Evolutionary conservation across 805 yeast species (phyloP).

Genomic region (Candida ascalaphidarum): DNA sequence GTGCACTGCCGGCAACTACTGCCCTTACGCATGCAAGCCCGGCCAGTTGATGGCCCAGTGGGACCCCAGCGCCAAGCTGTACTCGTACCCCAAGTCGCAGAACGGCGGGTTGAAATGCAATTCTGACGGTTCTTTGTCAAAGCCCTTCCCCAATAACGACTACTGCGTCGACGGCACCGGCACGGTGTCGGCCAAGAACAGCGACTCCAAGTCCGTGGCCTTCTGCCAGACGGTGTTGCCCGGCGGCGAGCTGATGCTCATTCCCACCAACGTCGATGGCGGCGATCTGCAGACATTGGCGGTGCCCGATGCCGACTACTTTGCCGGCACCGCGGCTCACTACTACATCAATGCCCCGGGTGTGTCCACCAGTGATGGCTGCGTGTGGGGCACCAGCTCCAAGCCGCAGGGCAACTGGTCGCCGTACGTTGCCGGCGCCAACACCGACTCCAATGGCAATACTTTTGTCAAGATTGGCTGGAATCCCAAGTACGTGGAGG

Average conservation of each 20-base stretch:
- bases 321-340: conserved; percentile 84
- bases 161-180: no score
- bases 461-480: conserved; percentile 84
- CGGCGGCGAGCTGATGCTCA: conserved; percentile 90
- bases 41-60: conserved; percentile 85
- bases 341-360: conserved; percentile 83
- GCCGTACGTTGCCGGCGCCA: conserved; percentile 90
- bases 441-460: conserved; percentile 58
- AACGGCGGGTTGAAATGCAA: conserved; percentile 81
- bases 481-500: conserved; percentile 79
- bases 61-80: conserved; percentile 70
- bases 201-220: conserved; percentile 54
- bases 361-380: conserved; percentile 63
- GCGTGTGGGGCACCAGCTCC: conserved; percentile 71
- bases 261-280: conserved; percentile 64
- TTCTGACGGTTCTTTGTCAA: conserved; percentile 55
- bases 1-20: conserved; percentile 71
- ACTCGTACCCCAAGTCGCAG: conserved; percentile 69
- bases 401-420: conserved; percentile 85
- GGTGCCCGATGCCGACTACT: conserved; percentile 78
- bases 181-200: conserved; percentile 56
- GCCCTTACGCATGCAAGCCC: conserved; percentile 89
- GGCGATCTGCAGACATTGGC: conserved; percentile 51
- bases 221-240: conserved; percentile 92
- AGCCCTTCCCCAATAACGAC: conserved; percentile 50